Conservation (phyloP, 1,284 basidiomycete genomes). For the Trametes pubescens region DNA sequence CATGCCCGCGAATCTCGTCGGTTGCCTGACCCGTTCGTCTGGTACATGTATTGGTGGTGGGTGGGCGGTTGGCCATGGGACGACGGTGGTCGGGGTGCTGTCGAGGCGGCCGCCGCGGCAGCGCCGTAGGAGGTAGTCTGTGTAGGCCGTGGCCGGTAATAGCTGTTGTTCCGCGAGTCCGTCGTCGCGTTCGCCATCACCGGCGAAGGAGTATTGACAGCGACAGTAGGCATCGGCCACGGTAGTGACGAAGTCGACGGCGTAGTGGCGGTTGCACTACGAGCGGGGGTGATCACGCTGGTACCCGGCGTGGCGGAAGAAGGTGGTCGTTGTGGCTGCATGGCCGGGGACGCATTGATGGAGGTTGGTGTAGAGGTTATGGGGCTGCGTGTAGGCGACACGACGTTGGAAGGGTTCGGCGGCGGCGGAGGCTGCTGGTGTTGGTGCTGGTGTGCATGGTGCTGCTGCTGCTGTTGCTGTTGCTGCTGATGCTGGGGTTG, state of each 20-base stretch:
- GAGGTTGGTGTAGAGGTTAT: constrained; percentile 39
- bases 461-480: constrained; percentile 31
- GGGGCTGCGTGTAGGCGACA: constrained; percentile 43
- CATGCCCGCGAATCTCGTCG: constrained; percentile 31
- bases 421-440: constrained; percentile 23
- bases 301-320: constrained; percentile 33
- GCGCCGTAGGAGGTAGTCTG: constrained; percentile 35
- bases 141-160: constrained; percentile 47
- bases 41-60: constrained; percentile 55
- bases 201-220: constrained; percentile 40
- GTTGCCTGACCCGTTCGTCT: constrained; percentile 46
- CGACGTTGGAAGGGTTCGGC: constrained; percentile 21
- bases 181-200: constrained; percentile 36
- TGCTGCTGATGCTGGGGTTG: constrained; percentile 31
- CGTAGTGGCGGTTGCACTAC: constrained; percentile 35
- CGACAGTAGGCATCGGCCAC: constrained; percentile 50
- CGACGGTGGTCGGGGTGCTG: constrained; percentile 43
- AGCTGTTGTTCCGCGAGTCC: constrained; percentile 43
- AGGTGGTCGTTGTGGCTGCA: constrained; percentile 40
- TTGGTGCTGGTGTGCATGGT: constrained; percentile 30
- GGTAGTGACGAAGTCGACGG: constrained; percentile 43
- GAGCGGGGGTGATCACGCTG: constrained; percentile 27
- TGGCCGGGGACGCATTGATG: constrained; percentile 39
- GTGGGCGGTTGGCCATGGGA: constrained; percentile 43
- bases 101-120: constrained; percentile 31